A percentile compares a stretch with the other conserved stretches of the same genome.
Conservation (phyloP, 139 green algal species). For the Zygnema cylindricum region DNA sequence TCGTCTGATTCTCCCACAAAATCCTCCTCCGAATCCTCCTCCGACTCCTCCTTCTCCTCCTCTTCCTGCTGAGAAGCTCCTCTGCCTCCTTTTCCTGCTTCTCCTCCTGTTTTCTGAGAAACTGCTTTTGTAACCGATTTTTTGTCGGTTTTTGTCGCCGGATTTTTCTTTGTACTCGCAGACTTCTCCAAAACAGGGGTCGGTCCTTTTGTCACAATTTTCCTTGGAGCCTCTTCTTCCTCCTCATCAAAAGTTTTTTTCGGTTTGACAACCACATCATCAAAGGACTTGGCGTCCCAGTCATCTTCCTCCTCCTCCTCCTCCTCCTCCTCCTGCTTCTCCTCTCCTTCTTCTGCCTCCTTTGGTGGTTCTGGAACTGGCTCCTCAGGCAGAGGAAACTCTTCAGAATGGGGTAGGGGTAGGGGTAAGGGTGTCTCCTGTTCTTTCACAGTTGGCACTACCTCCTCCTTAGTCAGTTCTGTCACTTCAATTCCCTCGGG, state of each 20-base stretch:
- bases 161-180: background rate
- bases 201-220: constrained; percentile 48
- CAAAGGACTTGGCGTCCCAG: constrained; percentile 62
- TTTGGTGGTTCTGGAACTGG: constrained; percentile 34
- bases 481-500: background rate
- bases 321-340: constrained; percentile 51
- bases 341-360: background rate
- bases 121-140: background rate
- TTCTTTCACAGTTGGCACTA: background rate
- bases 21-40: constrained; percentile 39
- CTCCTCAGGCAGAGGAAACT: background rate
- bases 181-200: constrained; percentile 6
- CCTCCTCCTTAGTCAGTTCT: background rate
- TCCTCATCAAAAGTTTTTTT: constrained; percentile 58
- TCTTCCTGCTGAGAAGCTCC: constrained; percentile 28
- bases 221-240: constrained; percentile 48
- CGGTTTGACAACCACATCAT: constrained; percentile 52
- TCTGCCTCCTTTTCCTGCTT: constrained; percentile 40
- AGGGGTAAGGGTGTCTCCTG: too few species aligned
- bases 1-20: too few species aligned
- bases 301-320: constrained; percentile 70
- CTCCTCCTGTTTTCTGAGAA: constrained; percentile 10
- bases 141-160: background rate
- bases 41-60: constrained; percentile 13
- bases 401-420: too few species aligned